Base-by-base conservation (phyloP, 1,139 yeast species). In the Sugiyamaella novakii region DNA sequence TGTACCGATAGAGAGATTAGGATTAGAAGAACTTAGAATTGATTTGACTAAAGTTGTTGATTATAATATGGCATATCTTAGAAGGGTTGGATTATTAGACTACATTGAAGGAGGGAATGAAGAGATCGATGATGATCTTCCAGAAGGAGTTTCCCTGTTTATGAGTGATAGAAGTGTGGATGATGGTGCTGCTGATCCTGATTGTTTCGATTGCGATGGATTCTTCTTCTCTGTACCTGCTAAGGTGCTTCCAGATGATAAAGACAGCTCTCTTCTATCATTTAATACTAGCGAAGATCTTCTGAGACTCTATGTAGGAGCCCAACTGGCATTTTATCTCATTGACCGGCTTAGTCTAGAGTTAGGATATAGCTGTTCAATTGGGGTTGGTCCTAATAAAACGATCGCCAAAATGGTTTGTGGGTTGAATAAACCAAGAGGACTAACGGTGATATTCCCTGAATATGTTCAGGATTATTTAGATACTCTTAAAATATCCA, bases 1-100 rank as follows among this genome's bases (percentile, higher is more conserved):
- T 11, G 43, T 19, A 8, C 59, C 63, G 1, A 59, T 68, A 4
- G 71, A 69, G 46, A 56, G 73, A 35, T 56, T 68, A n/a, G 73
- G 73, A 1, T 57, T 69, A 46, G 73, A 69, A 50, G 73, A 69
- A 51, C 50, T 69, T 57, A 57, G 70, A 56, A 51, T 68, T 11
- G 72, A 69, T 42, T 47, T 69, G 19, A 57, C 68, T 1, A 55
- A 47, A 1, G 46, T 57, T 10, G 59, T 65, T 3, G 56, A 55
- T 2, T 40, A 21, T n/a, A 60, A 58, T 35, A 15, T 55, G 8
- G 49, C 46, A n/a, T 30, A 42, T 6, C 49, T 62, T 25, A 46
- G 43, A 10, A 50, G 43, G 21, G 30, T 46, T 3, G 57, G 59
- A 2, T 44, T 60, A 10, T 27, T 55, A 30, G 50, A 46, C 12